Conservation (phyloP, 345 rosid species). For the Brassica cretica region DNA sequence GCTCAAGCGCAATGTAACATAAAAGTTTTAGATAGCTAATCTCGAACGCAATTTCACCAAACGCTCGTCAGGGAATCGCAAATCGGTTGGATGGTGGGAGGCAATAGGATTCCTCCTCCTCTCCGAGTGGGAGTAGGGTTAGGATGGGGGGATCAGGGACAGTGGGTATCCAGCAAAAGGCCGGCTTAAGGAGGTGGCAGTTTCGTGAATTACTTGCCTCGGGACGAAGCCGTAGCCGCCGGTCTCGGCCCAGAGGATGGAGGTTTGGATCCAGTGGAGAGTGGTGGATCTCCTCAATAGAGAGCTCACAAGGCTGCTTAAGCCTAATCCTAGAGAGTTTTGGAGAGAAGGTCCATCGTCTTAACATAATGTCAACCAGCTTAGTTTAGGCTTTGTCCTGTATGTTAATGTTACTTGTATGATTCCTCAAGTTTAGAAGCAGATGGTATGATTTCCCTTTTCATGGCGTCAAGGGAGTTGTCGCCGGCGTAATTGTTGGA, state of each 20-base stretch:
- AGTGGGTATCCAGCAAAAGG: conserved; percentile 28
- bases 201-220: conserved; percentile 88
- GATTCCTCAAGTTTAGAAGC: conserved; percentile 48
- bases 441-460: conserved; percentile 96
- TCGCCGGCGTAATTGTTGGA: conserved; percentile 87
- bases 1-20: background rate
- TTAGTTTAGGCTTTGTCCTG: too few relatives aligned
- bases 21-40: too few relatives aligned
- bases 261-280: conserved; percentile 80
- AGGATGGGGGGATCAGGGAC: conserved; percentile 52
- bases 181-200: conserved; percentile 44
- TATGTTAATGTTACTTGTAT: too few relatives aligned
- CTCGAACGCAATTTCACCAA: background rate
- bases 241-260: conserved; percentile 80
- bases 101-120: conserved; percentile 43
- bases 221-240: conserved; percentile 89
- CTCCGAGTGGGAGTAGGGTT: conserved; percentile 32
- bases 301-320: conserved; percentile 80
- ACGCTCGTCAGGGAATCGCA: conserved; percentile 14
- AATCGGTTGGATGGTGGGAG: conserved; percentile 29
- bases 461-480: conserved; percentile 79
- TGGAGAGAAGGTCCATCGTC: conserved; percentile 70
- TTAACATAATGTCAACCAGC: too few relatives aligned
- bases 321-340: conserved; percentile 71
- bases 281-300: conserved; percentile 89